Evolutionary conservation across 2,329 filamentous ascomycete species (phyloP).

Genomic region (Phialophora chinensis): DNA sequence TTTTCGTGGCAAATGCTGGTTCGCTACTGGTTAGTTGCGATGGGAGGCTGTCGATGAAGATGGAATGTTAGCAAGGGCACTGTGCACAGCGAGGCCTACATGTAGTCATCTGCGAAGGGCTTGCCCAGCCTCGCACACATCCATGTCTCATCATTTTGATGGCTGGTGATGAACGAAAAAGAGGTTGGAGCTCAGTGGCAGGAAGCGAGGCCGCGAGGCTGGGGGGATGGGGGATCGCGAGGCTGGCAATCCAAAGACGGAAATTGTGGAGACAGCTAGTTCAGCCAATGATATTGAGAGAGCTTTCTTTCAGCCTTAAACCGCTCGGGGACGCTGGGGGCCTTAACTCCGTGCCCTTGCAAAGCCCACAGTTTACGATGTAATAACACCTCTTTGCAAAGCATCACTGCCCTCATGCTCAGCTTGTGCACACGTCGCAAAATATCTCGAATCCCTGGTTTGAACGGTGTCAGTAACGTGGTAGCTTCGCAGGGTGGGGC

Average conservation of each 20-base stretch:
- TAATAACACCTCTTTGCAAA: not conserved
- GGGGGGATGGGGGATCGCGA: not conserved
- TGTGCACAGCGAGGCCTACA: constrained; percentile 21
- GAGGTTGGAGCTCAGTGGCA: constrained; percentile 26
- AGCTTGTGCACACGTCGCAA: constrained; percentile 13
- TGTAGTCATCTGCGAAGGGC: constrained; percentile 26
- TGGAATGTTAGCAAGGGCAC: constrained; percentile 26
- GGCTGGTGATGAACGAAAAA: constrained; percentile 23
- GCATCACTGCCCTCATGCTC: not conserved
- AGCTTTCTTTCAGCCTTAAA: not conserved
- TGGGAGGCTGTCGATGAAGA: constrained; percentile 21
- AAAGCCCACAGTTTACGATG: not conserved
- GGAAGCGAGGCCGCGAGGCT: not conserved
- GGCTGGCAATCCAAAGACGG: constrained; percentile 11
- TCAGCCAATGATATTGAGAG: not conserved
- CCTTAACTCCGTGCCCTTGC: not conserved
- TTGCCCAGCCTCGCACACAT: constrained; percentile 29
- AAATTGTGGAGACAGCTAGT: not conserved
- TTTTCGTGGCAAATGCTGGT: constrained; percentile 4
- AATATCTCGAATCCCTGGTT: constrained; percentile 24
- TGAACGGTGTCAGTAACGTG: not conserved
- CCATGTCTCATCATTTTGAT: constrained; percentile 18
- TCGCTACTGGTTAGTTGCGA: constrained; percentile 13
- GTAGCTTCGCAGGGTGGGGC: not conserved
- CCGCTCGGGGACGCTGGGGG: not conserved